Evolutionary conservation across 1,284 basidiomycete species (phyloP).

Genomic region (Apiotrichum porosum): DNA sequence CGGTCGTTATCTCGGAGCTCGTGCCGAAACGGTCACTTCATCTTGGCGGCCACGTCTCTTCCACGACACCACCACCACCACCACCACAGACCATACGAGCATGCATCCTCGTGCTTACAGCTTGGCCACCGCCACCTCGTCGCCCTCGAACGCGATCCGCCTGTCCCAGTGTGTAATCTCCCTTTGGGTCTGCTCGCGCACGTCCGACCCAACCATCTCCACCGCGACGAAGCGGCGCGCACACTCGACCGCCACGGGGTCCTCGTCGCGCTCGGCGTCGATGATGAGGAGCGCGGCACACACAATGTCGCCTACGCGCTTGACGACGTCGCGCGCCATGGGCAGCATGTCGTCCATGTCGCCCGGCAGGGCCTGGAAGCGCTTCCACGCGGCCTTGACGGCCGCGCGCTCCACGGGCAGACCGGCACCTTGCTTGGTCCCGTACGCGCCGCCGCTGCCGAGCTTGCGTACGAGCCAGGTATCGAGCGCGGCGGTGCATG

Average conservation of each 20-base stretch:
- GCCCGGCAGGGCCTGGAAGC: neutral
- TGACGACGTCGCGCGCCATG: conserved; percentile 7
- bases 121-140: no score
- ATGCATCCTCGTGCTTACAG: no score
- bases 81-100: no score
- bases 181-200: neutral
- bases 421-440: no score
- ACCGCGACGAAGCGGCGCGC: conserved; percentile 10
- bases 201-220: neutral
- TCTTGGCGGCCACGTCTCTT: no score
- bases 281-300: conserved; percentile 10
- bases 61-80: no score
- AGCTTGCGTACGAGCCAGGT: conserved; percentile 8
- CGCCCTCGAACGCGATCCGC: conserved; percentile 15
- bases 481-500: neutral
- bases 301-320: conserved; percentile 12
- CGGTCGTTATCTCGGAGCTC: no score
- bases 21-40: no score
- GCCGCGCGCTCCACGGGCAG: neutral
- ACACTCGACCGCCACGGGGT: conserved; percentile 7
- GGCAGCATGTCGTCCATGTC: conserved; percentile 9
- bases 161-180: conserved; percentile 10
- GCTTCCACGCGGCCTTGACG: neutral
- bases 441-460: neutral
- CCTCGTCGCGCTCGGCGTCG: conserved; percentile 13